A percentile compares a stretch with the other conserved stretches of the same genome.
These are phyloP conservation scores for Entonaema liquescens DNA, from an alignment of 495 filamentous ascomycete genomes.

Conservation along the genomic window DNA sequence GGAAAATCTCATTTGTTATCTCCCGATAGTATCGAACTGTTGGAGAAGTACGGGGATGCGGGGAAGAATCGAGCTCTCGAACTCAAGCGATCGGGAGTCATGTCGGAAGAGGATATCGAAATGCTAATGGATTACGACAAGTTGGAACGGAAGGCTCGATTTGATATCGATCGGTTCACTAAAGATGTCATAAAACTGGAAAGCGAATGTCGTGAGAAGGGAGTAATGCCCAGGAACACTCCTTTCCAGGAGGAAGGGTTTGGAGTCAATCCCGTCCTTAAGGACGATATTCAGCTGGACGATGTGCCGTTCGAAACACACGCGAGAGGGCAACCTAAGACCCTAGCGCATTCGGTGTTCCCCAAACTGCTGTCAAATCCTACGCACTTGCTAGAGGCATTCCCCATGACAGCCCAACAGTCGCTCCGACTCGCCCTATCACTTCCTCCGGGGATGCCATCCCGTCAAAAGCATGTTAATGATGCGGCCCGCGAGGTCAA, in stretches of 20 bases:
- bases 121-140: constrained; percentile 40
- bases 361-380: constrained; percentile 41
- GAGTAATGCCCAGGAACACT: constrained; percentile 37
- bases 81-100: constrained; percentile 35
- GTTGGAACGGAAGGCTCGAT: constrained; percentile 36
- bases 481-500: constrained; percentile 43
- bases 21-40: constrained; percentile 36
- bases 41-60: constrained; percentile 42
- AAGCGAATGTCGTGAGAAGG: constrained; percentile 38
- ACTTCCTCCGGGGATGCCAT: constrained; percentile 26
- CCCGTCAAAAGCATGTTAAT: constrained; percentile 33
- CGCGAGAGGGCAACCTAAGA: constrained; percentile 21
- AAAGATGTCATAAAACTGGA: constrained; percentile 28
- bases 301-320: constrained; percentile 21
- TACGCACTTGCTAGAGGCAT: constrained; percentile 38
- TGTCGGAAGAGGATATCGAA: constrained; percentile 44
- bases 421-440: constrained; percentile 37
- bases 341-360: constrained; percentile 35
- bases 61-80: constrained; percentile 44
- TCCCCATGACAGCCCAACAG: constrained; percentile 41
- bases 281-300: constrained; percentile 41
- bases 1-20: constrained; percentile 41
- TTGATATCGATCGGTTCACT: constrained; percentile 40
- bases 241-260: constrained; percentile 39
- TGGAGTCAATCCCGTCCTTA: constrained; percentile 34